Evolutionary conservation across 345 rosid species (phyloP).

Genomic region (Capsella bursapastoris): DNA sequence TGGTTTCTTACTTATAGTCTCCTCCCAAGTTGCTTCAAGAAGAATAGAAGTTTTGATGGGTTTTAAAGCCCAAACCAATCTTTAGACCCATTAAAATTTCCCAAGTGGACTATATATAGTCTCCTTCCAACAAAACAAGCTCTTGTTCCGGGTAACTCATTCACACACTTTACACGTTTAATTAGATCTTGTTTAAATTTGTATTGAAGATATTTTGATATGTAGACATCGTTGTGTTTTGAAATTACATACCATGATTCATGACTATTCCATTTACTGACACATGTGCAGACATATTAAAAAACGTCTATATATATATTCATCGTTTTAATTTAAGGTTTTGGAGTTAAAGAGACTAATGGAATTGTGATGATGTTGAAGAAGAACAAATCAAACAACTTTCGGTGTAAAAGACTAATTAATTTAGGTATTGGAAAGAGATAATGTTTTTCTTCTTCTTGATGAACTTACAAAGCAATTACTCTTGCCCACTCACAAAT

Average conservation of each 20-base stretch:
- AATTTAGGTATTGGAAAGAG: neutral
- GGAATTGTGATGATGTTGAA: conserved; percentile 16
- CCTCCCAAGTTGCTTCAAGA: neutral
- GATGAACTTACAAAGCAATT: conserved; percentile 19
- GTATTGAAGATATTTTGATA: neutral
- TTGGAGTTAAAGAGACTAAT: neutral
- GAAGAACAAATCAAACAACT: neutral
- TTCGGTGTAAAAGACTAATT: conserved; percentile 3
- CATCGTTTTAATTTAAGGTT: neutral
- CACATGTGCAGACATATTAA: neutral
- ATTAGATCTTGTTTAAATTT: neutral
- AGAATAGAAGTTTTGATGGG: neutral
- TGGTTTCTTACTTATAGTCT: neutral
- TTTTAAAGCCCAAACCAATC: neutral
- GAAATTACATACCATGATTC: neutral
- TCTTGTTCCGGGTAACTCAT: neutral
- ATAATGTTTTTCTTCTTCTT: neutral
- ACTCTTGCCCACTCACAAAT: neutral
- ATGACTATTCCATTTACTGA: neutral
- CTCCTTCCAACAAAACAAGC: neutral
- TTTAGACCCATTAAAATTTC: conserved; percentile 7
- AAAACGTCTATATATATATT: neutral
- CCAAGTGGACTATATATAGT: neutral
- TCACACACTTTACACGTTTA: neutral
- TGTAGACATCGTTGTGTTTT: neutral